These are phyloP conservation scores for Penicillium robsamsonii DNA, from an alignment of 495 filamentous ascomycete genomes.

Conservation along the genomic window DNA sequence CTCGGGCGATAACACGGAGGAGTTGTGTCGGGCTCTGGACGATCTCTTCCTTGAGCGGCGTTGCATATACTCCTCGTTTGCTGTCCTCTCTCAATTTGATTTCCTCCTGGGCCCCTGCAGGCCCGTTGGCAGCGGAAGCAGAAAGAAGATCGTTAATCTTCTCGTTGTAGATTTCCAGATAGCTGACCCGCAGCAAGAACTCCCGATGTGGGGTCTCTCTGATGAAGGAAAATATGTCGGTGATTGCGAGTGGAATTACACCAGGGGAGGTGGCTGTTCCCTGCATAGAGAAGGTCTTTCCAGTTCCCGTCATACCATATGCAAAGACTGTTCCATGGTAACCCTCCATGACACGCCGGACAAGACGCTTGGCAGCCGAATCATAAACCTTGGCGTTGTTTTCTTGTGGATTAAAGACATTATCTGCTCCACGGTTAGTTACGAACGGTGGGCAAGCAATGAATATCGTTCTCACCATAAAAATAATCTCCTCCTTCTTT, in stretches of 20 bases:
- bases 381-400: constrained; percentile 95
- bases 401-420: constrained; percentile 89
- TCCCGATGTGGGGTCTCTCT: constrained; percentile 93
- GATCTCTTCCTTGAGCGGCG: constrained; percentile 94
- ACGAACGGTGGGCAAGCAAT: background rate
- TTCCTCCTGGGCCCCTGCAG: constrained; percentile 65
- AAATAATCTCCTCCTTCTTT: constrained; percentile 89
- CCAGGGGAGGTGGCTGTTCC: constrained; percentile 95
- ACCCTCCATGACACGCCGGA: constrained; percentile 96
- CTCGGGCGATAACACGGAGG: constrained; percentile 89
- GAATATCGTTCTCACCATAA: constrained; percentile 65
- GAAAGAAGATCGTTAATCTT: constrained; percentile 92
- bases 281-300: constrained; percentile 99
- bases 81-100: constrained; percentile 96
- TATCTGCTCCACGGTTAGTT: constrained; percentile 57
- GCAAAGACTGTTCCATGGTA: constrained; percentile 98
- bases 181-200: constrained; percentile 94
- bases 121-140: constrained; percentile 54
- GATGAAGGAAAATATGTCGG: constrained; percentile 98
- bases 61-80: constrained; percentile 95
- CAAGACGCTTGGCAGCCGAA: constrained; percentile 85
- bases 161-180: constrained; percentile 98
- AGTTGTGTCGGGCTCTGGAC: constrained; percentile 97
- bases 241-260: constrained; percentile 95
- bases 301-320: constrained; percentile 98